phyloP scores from a whole-genome alignment of 106 monocot genomes.

The Acorus calamus region DNA sequence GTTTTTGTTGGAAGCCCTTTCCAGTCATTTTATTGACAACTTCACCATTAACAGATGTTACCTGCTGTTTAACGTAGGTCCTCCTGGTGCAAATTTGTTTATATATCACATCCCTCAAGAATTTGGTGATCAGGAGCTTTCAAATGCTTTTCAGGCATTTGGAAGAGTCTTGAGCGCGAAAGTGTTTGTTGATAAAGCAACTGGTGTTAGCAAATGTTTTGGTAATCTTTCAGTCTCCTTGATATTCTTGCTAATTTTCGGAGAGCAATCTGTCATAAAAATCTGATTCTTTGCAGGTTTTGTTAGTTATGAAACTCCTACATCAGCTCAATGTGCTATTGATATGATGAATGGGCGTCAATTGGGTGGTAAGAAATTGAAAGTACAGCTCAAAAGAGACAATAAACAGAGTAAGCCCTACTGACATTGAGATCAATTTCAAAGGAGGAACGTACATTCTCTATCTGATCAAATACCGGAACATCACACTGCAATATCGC shows the following conservation, averaged over 20 bases:
- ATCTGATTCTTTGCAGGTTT: conserved; percentile 46
- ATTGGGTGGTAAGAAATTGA: conserved; percentile 89
- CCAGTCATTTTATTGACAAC: background rate
- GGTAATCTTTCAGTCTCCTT: conserved; percentile 31
- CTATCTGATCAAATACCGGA: too few species aligned
- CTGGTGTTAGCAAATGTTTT: conserved; percentile 96
- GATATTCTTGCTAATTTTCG: background rate
- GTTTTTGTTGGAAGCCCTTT: background rate
- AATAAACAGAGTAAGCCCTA: conserved; percentile 76
- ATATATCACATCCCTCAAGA: conserved; percentile 99
- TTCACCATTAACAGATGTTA: background rate
- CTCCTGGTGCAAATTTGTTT: conserved; percentile 96
- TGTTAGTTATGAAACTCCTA: conserved; percentile 86
- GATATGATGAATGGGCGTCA: conserved; percentile 75
- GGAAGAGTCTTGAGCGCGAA: conserved; percentile 93
- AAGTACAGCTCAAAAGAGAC: conserved; percentile 96
- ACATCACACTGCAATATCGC: too few species aligned
- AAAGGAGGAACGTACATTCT: too few species aligned
- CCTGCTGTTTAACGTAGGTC: conserved; percentile 32
- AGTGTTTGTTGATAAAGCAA: conserved; percentile 90
- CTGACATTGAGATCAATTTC: conserved; percentile 18
- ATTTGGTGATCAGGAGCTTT: conserved; percentile 77
- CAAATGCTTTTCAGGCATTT: conserved; percentile 74
- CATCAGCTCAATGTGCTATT: conserved; percentile 70
- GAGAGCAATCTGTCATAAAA: background rate